Evolutionary conservation across 257 asterid genomes (phyloP).

Genomic region (Nicotiana attenuata): DNA sequence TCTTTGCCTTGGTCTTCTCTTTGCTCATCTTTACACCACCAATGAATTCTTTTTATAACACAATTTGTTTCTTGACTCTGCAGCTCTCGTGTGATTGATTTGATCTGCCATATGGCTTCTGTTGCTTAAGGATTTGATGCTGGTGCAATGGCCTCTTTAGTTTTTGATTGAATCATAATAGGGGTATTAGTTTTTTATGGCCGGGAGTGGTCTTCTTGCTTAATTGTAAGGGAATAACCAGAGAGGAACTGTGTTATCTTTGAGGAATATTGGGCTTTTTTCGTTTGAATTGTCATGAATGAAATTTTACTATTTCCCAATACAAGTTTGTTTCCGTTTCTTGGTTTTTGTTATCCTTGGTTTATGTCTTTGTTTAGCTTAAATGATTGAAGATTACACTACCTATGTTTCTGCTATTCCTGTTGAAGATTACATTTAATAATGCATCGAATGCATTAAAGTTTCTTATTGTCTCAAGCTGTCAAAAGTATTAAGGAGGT

Average conservation of each 20-base stretch:
- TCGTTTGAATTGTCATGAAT: neutral
- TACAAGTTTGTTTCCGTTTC: neutral
- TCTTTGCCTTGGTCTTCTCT: neutral
- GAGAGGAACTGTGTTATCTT: neutral
- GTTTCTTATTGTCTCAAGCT: too few species aligned
- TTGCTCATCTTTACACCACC: too few species aligned
- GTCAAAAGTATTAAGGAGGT: too few species aligned
- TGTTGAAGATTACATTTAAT: too few species aligned
- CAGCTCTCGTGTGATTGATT: constrained; percentile 67
- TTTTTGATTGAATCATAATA: neutral
- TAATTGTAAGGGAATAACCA: neutral
- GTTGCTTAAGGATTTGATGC: constrained; percentile 26
- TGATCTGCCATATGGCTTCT: constrained; percentile 59
- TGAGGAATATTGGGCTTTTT: neutral
- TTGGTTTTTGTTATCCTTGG: too few species aligned
- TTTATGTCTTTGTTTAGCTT: neutral
- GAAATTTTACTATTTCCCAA: neutral
- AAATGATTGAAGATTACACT: neutral
- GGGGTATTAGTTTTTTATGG: neutral
- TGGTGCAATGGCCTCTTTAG: neutral
- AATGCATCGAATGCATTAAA: too few species aligned
- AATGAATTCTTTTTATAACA: neutral
- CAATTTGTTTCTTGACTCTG: constrained; percentile 11
- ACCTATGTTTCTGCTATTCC: too few species aligned
- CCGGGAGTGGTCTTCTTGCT: neutral